Conservation (phyloP, 1,284 basidiomycete genomes). For the Hortiboletus rubellus region DNA sequence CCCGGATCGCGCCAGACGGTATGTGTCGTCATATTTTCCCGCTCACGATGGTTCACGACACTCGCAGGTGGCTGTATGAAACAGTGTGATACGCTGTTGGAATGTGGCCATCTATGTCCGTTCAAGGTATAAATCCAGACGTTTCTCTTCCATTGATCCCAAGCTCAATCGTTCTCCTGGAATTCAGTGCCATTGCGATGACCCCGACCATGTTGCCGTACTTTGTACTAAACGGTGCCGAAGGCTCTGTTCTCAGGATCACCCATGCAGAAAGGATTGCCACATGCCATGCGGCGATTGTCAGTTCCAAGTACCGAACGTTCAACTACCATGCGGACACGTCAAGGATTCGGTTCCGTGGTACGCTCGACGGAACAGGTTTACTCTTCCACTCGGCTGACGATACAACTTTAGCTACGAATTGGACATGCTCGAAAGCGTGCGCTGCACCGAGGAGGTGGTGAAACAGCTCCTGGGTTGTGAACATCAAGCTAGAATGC, state of each 20-base stretch:
- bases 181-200: conserved; percentile 66
- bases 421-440: conserved; percentile 44
- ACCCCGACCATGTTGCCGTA: conserved; percentile 52
- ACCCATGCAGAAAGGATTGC: conserved; percentile 63
- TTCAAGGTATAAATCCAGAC: conserved; percentile 47
- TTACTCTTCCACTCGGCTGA: conserved; percentile 5
- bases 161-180: neutral
- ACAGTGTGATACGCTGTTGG: conserved; percentile 54
- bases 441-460: conserved; percentile 48
- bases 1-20: conserved; percentile 60
- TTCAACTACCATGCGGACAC: conserved; percentile 68
- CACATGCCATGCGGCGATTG: conserved; percentile 59
- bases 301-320: conserved; percentile 44
- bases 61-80: conserved; percentile 60
- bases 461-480: conserved; percentile 52
- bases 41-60: neutral
- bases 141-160: neutral
- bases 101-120: conserved; percentile 71
- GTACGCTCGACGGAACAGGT: conserved; percentile 38
- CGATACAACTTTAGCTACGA: conserved; percentile 41
- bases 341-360: conserved; percentile 48
- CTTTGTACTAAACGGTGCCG: conserved; percentile 54
- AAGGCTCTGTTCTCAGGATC: conserved; percentile 52
- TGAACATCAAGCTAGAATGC: conserved; percentile 52
- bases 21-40: neutral